These are phyloP conservation scores for Citrullus amarus DNA, from an alignment of 306 rosid species.

Conservation along the genomic window DNA sequence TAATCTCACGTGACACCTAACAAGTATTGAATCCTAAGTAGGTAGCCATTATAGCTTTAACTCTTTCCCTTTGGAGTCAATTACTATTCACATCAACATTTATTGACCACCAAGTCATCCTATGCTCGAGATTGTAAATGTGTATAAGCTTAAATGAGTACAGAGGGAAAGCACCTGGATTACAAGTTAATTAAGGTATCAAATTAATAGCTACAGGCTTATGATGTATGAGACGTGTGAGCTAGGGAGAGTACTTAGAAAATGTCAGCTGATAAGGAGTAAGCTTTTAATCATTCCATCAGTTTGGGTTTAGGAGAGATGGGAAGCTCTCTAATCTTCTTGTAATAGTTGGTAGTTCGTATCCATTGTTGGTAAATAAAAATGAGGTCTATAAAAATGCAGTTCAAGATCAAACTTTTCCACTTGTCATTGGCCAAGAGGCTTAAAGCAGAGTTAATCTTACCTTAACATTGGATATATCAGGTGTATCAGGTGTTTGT, in stretches of 20 bases:
- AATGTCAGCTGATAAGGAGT: not conserved
- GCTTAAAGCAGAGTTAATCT: not conserved
- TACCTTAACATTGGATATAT: constrained; percentile 67
- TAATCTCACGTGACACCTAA: not conserved
- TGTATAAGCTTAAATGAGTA: not conserved
- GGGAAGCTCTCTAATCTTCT: not conserved
- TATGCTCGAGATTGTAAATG: not conserved
- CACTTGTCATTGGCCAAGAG: not conserved
- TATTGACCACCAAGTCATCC: not conserved
- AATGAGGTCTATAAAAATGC: not conserved
- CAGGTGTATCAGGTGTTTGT: constrained; percentile 55
- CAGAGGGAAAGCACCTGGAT: not conserved
- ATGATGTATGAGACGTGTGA: not conserved
- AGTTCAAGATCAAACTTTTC: not conserved
- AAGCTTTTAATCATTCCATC: not conserved
- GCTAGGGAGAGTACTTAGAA: not conserved
- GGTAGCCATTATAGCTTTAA: not conserved
- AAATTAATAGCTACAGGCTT: not conserved
- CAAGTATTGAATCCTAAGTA: not conserved
- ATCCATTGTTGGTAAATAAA: not conserved
- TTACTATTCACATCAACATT: not conserved
- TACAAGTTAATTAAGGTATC: not conserved
- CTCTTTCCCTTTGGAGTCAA: not conserved
- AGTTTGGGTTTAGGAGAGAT: not conserved
- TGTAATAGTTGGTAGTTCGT: not conserved